Conservation (phyloP, 208 protist species). For the Leishmania mexicana region DNA sequence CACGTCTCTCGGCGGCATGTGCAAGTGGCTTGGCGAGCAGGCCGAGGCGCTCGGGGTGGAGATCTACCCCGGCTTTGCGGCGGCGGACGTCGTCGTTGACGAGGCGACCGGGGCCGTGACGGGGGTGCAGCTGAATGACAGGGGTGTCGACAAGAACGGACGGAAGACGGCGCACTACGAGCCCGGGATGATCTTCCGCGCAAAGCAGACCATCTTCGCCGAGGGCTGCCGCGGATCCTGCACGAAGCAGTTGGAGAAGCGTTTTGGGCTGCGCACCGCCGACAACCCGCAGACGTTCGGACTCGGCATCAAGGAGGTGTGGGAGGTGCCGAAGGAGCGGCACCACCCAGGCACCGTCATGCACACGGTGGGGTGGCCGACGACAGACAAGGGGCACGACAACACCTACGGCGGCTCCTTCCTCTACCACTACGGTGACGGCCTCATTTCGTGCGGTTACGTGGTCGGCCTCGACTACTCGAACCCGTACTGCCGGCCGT, state of each 20-base stretch:
- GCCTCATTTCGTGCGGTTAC: slow-evolving; percentile 92
- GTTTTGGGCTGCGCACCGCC: slow-evolving; percentile 85
- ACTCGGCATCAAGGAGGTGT: slow-evolving; percentile 98
- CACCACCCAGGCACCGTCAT: slow-evolving; percentile 90
- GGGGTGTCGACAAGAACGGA: slow-evolving; percentile 93
- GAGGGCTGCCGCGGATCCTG: slow-evolving; percentile 97
- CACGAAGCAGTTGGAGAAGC: slow-evolving; percentile 92
- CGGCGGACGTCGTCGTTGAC: slow-evolving; percentile 77
- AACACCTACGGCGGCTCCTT: slow-evolving; percentile 97
- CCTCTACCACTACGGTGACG: slow-evolving; percentile 96
- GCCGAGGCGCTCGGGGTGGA: slow-evolving; percentile 97
- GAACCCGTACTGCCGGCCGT: slow-evolving; percentile 96
- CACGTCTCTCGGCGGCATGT: slow-evolving; percentile 92
- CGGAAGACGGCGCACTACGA: slow-evolving; percentile 92
- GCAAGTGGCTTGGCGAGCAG: slow-evolving; percentile 94
- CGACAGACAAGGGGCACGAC: slow-evolving; percentile 77
- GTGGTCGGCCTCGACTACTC: slow-evolving; percentile 98
- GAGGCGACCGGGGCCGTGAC: slow-evolving; percentile 48
- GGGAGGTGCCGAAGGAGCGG: slow-evolving; percentile 92
- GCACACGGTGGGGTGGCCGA: slow-evolving; percentile 97
- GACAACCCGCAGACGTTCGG: slow-evolving; percentile 95
- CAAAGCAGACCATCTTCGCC: slow-evolving; percentile 96
- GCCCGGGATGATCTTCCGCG: slow-evolving; percentile 96
- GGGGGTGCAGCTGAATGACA: slow-evolving; percentile 83
- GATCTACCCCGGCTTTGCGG: slow-evolving; percentile 96